These are phyloP conservation scores for Mucor saturninus DNA, from an alignment of 371 early-diverging fungal genomes.

Conservation along the genomic window DNA sequence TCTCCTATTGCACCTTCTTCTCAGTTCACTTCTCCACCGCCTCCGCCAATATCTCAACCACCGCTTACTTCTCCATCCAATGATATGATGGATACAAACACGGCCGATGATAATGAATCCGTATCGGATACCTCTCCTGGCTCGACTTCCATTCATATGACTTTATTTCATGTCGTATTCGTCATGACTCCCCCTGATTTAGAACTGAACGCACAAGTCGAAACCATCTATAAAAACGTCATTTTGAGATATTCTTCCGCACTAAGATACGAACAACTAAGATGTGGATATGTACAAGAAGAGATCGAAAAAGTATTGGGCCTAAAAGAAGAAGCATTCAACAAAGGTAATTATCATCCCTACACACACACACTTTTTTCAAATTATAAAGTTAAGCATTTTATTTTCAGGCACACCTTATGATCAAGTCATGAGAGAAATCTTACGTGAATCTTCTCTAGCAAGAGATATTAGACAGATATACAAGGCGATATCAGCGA, in stretches of 20 bases:
- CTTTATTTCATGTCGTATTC: slow-evolving; percentile 86
- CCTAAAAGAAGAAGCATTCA: slow-evolving; percentile 61
- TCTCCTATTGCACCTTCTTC: slow-evolving; percentile 1
- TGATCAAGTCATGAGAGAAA: slow-evolving; percentile 42
- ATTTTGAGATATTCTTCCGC: slow-evolving; percentile 76
- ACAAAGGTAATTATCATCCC: slow-evolving; percentile 39
- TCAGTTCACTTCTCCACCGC: slow-evolving; percentile 2
- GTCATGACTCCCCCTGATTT: slow-evolving; percentile 65
- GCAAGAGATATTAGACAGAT: slow-evolving; percentile 67
- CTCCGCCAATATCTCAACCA: neutral
- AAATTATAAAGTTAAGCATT: too few relatives aligned
- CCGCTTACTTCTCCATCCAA: slow-evolving; percentile 10
- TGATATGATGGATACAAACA: slow-evolving; percentile 26
- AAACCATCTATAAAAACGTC: slow-evolving; percentile 75
- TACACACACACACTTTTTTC: neutral
- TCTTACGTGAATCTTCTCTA: slow-evolving; percentile 51
- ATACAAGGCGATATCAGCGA: slow-evolving; percentile 59
- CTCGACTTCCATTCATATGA: slow-evolving; percentile 55
- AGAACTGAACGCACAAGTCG: slow-evolving; percentile 63
- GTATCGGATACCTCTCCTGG: slow-evolving; percentile 14
- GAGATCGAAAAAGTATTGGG: slow-evolving; percentile 77
- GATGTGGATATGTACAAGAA: slow-evolving; percentile 78
- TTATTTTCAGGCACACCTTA: slow-evolving; percentile 49
- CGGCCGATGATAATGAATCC: slow-evolving; percentile 28
- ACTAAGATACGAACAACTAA: slow-evolving; percentile 81